Percentiles rank a stretch among this genome's conserved stretches.
phyloP scores from a whole-genome alignment of 179 eudicot genomes.

The Silene noctiflora region DNA sequence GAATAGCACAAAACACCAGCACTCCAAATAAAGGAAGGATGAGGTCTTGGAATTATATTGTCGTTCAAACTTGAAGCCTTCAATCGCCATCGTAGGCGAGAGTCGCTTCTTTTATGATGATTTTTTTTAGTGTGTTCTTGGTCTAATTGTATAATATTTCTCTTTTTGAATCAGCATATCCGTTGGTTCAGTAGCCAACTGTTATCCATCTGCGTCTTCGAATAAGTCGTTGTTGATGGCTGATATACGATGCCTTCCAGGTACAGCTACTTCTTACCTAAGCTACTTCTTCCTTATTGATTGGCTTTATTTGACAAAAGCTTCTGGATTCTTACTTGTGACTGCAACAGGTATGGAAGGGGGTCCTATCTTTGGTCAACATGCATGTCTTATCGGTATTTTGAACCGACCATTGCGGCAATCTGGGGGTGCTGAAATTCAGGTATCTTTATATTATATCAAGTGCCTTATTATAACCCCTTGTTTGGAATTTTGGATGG shows the following conservation, averaged over 20 bases:
- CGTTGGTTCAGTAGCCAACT: slow-evolving; percentile 75
- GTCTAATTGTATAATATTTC: slow-evolving; percentile 11
- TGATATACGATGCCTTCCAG: slow-evolving; percentile 96
- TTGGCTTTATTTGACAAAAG: slow-evolving; percentile 13
- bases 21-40: not conserved
- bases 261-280: slow-evolving; percentile 32
- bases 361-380: slow-evolving; percentile 69
- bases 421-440: slow-evolving; percentile 83
- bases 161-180: slow-evolving; percentile 54
- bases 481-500: too few relatives aligned
- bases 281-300: slow-evolving; percentile 12
- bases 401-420: slow-evolving; percentile 81
- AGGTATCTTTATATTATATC: slow-evolving; percentile 44
- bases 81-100: too few relatives aligned
- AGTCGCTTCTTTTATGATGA: not conserved
- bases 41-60: not conserved
- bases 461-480: not conserved
- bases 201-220: slow-evolving; percentile 56
- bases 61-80: not conserved
- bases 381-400: slow-evolving; percentile 62
- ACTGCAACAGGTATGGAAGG: slow-evolving; percentile 87
- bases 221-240: slow-evolving; percentile 75
- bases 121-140: not conserved
- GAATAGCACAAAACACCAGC: not conserved
- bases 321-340: slow-evolving; percentile 17